These are phyloP conservation scores for Mycena citricolor DNA, from an alignment of 1,284 basidiomycete genomes.

Conservation along the genomic window DNA sequence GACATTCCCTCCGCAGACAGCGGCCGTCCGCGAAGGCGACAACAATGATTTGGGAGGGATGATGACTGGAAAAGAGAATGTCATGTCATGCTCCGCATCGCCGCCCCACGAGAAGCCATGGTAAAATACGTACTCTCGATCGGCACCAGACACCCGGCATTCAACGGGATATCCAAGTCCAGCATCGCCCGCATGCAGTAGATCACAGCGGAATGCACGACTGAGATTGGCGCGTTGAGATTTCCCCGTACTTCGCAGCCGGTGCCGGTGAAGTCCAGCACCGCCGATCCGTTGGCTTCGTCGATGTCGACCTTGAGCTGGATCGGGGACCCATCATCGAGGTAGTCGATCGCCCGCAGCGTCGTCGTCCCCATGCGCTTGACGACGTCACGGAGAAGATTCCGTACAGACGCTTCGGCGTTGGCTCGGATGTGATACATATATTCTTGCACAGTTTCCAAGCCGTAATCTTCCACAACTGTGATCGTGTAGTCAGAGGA, in stretches of 20 bases:
- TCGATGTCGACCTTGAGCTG: slow-evolving; percentile 81
- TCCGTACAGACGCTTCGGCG: slow-evolving; percentile 87
- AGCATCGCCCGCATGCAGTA: slow-evolving; percentile 96
- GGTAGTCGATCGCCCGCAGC: slow-evolving; percentile 73
- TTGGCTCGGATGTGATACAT: slow-evolving; percentile 91
- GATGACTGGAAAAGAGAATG: slow-evolving; percentile 51
- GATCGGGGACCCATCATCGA: slow-evolving; percentile 90
- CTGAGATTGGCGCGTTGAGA: slow-evolving; percentile 85
- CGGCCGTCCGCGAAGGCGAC: slow-evolving; percentile 81
- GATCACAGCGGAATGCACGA: slow-evolving; percentile 91
- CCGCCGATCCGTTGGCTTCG: slow-evolving; percentile 72
- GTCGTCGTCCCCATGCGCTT: slow-evolving; percentile 64
- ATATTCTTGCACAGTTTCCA: slow-evolving; percentile 88
- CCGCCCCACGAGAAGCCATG: neutral
- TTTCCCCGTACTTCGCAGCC: slow-evolving; percentile 89
- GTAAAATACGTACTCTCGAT: slow-evolving; percentile 55
- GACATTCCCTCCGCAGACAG: slow-evolving; percentile 93
- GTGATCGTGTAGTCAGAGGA: slow-evolving; percentile 15
- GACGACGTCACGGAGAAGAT: slow-evolving; percentile 78
- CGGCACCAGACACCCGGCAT: slow-evolving; percentile 88
- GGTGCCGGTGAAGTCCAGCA: slow-evolving; percentile 90
- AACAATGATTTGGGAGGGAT: slow-evolving; percentile 83
- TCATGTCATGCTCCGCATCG: slow-evolving; percentile 17
- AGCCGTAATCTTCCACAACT: slow-evolving; percentile 87
- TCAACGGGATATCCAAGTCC: slow-evolving; percentile 89